Percentiles rank a stretch among this genome's conserved stretches.
Conservation (phyloP, 2,329 filamentous ascomycete genomes). For the Trichoderma semiorbis region DNA sequence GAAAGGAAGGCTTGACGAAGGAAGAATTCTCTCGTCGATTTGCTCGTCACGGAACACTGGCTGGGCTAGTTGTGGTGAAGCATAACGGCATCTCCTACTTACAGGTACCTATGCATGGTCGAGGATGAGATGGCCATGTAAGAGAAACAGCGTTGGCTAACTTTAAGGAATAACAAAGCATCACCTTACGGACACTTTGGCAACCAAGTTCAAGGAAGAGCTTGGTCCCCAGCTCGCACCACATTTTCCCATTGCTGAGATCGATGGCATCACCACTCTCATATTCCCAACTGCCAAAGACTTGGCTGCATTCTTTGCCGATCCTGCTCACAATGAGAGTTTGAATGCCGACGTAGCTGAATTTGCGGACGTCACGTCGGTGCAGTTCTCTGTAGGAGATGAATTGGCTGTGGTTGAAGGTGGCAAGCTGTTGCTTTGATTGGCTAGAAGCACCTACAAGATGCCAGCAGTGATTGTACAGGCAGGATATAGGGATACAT, state of each 20-base stretch:
- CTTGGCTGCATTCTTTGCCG: neutral
- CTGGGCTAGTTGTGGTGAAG: neutral
- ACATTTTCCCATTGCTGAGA: neutral
- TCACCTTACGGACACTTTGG: neutral
- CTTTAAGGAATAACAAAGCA: neutral
- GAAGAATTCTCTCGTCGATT: constrained; percentile 16
- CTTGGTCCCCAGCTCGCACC: neutral
- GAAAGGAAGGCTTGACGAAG: constrained; percentile 5
- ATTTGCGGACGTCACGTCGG: neutral
- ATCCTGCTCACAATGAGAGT: neutral
- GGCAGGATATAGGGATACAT: neutral
- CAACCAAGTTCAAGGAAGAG: neutral
- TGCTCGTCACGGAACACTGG: neutral
- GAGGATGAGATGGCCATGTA: neutral
- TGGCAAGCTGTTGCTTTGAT: neutral
- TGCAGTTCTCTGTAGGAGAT: constrained; percentile 12
- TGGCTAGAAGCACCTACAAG: too few species aligned
- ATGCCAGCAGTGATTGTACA: too few species aligned
- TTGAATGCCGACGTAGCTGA: neutral
- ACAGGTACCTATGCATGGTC: neutral
- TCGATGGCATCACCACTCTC: constrained; percentile 3
- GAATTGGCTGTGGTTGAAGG: neutral
- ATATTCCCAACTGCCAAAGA: constrained; percentile 10
- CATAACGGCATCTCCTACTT: constrained; percentile 13
- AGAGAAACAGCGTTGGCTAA: neutral